Conservation (phyloP, 1,139 yeast species). For the Sugiyamaella castrensis region DNA sequence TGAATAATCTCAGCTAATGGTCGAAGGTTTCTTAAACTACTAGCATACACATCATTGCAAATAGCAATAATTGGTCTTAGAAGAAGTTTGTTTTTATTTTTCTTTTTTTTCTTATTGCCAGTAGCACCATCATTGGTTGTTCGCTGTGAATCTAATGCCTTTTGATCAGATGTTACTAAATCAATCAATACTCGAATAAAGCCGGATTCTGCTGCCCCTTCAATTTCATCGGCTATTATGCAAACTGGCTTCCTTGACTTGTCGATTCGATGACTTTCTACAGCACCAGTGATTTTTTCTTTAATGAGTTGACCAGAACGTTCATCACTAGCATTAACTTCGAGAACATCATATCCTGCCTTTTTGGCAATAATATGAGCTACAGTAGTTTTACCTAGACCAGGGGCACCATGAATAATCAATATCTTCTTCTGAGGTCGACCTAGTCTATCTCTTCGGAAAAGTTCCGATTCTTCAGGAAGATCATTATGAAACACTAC, state of each 20-base stretch:
- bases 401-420: slow-evolving; percentile 88
- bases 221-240: slow-evolving; percentile 84
- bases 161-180: slow-evolving; percentile 56
- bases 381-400: slow-evolving; percentile 91
- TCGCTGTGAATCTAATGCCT: slow-evolving; percentile 37
- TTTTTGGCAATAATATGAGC: slow-evolving; percentile 83
- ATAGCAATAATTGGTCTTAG: slow-evolving; percentile 87
- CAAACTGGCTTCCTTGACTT: slow-evolving; percentile 68
- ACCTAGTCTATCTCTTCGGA: slow-evolving; percentile 16
- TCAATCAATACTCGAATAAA: slow-evolving; percentile 68
- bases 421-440: slow-evolving; percentile 72
- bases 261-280: slow-evolving; percentile 55
- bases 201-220: slow-evolving; percentile 82
- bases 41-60: slow-evolving; percentile 81
- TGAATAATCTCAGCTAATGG: slow-evolving; percentile 68
- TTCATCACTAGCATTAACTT: slow-evolving; percentile 89
- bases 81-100: slow-evolving; percentile 44
- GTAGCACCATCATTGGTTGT: slow-evolving; percentile 13
- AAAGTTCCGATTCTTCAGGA: slow-evolving; percentile 18
- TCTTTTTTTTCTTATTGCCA: slow-evolving; percentile 30
- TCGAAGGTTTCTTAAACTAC: slow-evolving; percentile 69
- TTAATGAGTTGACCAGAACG: slow-evolving; percentile 56
- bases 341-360: slow-evolving; percentile 76
- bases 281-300: slow-evolving; percentile 65
- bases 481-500: slow-evolving; percentile 55